phyloP scores from a whole-genome alignment of 768 basidiomycete species.

The Boletales sp. region DNA sequence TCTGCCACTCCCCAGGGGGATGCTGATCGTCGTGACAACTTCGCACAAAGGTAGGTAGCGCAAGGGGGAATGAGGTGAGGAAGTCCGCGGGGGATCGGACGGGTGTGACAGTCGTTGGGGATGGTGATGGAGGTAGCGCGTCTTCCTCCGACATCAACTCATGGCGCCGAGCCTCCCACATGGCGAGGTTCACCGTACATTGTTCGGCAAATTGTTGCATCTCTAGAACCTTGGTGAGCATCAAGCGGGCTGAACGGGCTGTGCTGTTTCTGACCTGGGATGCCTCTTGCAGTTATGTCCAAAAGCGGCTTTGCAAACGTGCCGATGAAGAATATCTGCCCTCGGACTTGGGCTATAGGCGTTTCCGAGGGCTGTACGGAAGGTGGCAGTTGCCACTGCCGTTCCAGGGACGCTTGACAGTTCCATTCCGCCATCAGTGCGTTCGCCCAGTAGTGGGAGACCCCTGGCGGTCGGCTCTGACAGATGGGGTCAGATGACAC shows the following conservation, averaged over 20 bases:
- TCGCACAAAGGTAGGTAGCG: slow-evolving; percentile 45
- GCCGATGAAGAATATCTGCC: slow-evolving; percentile 87
- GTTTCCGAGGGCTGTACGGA: slow-evolving; percentile 47
- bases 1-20: slow-evolving; percentile 21
- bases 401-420: slow-evolving; percentile 84
- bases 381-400: slow-evolving; percentile 65
- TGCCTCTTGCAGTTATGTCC: slow-evolving; percentile 63
- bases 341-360: slow-evolving; percentile 64
- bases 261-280: slow-evolving; percentile 56
- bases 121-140: background rate
- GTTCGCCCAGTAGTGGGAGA: slow-evolving; percentile 89
- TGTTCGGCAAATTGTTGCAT: slow-evolving; percentile 64
- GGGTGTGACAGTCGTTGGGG: slow-evolving; percentile 18
- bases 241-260: background rate
- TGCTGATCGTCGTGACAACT: slow-evolving; percentile 24
- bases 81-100: slow-evolving; percentile 40
- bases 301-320: slow-evolving; percentile 83
- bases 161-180: slow-evolving; percentile 59
- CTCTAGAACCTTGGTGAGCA: slow-evolving; percentile 40
- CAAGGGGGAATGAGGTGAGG: slow-evolving; percentile 53
- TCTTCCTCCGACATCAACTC: slow-evolving; percentile 32
- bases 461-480: slow-evolving; percentile 88
- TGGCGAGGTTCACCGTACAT: slow-evolving; percentile 63
- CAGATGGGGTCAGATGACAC: slow-evolving; percentile 4
- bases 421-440: slow-evolving; percentile 90